Base-by-base conservation (phyloP, 192 early-diverging fungal species). In the Coemansia sp. region DNA sequence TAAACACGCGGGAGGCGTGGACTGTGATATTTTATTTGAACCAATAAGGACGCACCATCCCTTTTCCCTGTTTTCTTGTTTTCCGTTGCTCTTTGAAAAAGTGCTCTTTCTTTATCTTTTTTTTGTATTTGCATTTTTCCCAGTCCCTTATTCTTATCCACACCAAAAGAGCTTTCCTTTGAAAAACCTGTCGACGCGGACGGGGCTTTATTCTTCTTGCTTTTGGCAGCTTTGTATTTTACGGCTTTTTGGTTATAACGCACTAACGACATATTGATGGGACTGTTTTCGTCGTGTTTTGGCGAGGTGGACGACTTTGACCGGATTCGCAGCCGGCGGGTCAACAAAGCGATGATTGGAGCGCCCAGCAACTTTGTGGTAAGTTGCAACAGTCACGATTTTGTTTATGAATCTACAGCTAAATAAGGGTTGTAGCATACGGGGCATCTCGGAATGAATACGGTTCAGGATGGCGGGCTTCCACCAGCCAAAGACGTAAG, bases 281-380 rank as follows among this genome's bases (percentile, higher is more conserved):
- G 78, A 19, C 65, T 81, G 36, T 82, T 82, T 55, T 58, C 79
- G 0, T 82, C 79, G 55, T 82, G 72, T 70, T 82, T 75, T 64
- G 72, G 72, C 38, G 73, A 75, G 38, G 26, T 51, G 60, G 72
- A 69, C 31, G 73, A 75, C 22, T 20, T 51, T 12, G 79, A 69
- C 22, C 25, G 57, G 19, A 34, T 42, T 23, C 38, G 46, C 9
- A 36, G 60, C 6, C 68, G 72, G 5, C 65, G 55, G 3, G 74
- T 81, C 23, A 81, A 72, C 52, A 81, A 81, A 65, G 72, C 78
- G 19, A 81, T 81, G 78, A 81, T 81, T 47, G 72, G 78, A 5
- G 52, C 62, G 56, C 78, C 78, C 17, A 71, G 62, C 42, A 81
- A 81, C 68, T 81, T 81, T 70, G 72, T 81, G 57, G 75, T 78